Evolutionary conservation across 768 basidiomycete species (phyloP).

Genomic region (Butyriboletus loyo): DNA sequence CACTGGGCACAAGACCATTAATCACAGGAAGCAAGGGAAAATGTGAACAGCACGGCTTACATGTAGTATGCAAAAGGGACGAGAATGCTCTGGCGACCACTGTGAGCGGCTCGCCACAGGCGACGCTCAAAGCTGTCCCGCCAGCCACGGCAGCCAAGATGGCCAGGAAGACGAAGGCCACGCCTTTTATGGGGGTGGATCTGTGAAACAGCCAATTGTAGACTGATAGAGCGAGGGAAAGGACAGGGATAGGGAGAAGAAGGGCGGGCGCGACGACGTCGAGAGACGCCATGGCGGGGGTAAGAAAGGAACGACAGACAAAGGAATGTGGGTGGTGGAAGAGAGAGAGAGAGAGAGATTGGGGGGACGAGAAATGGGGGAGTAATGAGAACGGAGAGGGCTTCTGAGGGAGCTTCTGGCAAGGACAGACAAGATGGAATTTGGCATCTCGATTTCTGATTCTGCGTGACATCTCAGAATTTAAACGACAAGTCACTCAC

Average conservation of each 20-base stretch:
- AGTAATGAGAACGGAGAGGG: too few relatives aligned
- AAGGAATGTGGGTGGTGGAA: constrained; percentile 10
- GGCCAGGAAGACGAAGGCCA: constrained; percentile 18
- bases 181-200: constrained; percentile 5
- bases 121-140: constrained; percentile 18
- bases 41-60: constrained; percentile 9
- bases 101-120: constrained; percentile 13
- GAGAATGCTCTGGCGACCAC: constrained; percentile 15
- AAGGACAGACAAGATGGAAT: neutral
- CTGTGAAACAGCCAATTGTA: constrained; percentile 9
- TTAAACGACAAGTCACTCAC: constrained; percentile 10
- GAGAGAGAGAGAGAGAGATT: constrained; percentile 2
- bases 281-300: constrained; percentile 20
- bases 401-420: constrained; percentile 2
- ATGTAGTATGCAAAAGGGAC: constrained; percentile 19
- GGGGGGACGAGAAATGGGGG: neutral
- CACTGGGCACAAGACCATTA: constrained; percentile 13
- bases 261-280: constrained; percentile 27
- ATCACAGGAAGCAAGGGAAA: neutral
- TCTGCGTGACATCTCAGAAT: constrained; percentile 10
- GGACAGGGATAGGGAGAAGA: constrained; percentile 22
- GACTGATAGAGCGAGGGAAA: constrained; percentile 15
- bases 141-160: constrained; percentile 23
- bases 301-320: constrained; percentile 16
- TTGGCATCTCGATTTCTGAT: constrained; percentile 22